Percentiles rank a stretch among this genome's conserved stretches.
phyloP scores from a whole-genome alignment of 2,329 filamentous ascomycete genomes.

The Fusarium circinatum region DNA sequence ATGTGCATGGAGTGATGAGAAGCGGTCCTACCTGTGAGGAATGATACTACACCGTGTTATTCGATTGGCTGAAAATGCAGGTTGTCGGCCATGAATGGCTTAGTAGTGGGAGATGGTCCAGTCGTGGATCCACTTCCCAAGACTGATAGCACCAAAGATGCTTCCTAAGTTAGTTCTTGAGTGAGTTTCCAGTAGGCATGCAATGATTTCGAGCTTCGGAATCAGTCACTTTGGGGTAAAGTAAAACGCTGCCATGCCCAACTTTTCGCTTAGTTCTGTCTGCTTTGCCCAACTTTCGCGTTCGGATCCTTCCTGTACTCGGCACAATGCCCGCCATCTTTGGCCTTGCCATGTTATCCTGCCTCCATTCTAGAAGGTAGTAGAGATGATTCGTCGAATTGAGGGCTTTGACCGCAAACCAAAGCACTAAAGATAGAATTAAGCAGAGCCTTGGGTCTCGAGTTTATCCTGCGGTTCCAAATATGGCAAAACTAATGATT shows the following conservation, averaged over 20 bases:
- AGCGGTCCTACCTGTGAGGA: rapidly evolving
- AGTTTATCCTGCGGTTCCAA: rapidly evolving
- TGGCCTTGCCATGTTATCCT: conserved; percentile 56
- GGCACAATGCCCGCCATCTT: conserved; percentile 99
- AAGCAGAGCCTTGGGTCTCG: rapidly evolving
- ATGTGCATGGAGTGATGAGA: neutral
- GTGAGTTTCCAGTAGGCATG: conserved; percentile 88
- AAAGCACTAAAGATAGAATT: rapidly evolving
- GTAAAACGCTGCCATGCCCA: conserved; percentile 76
- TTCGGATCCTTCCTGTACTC: conserved; percentile 92
- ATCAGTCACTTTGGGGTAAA: conserved; percentile 61
- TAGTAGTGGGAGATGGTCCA: neutral
- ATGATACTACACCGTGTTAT: neutral
- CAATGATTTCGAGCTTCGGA: conserved; percentile 70
- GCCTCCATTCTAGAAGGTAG: too few relatives aligned
- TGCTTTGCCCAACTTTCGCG: conserved; percentile 83
- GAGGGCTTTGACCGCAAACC: rapidly evolving
- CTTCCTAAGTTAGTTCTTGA: conserved; percentile 91
- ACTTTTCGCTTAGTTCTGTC: conserved; percentile 59
- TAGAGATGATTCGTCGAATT: rapidly evolving
- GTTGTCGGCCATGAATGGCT: neutral
- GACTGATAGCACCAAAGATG: conserved; percentile 57
- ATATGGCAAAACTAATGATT: rapidly evolving
- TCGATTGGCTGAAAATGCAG: neutral
- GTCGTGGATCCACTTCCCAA: neutral